A percentile compares a stretch with the other conserved stretches of the same genome.
Evolutionary conservation across 2,329 filamentous ascomycete species (phyloP).

Genomic region (Pleoardoris graminearum): DNA sequence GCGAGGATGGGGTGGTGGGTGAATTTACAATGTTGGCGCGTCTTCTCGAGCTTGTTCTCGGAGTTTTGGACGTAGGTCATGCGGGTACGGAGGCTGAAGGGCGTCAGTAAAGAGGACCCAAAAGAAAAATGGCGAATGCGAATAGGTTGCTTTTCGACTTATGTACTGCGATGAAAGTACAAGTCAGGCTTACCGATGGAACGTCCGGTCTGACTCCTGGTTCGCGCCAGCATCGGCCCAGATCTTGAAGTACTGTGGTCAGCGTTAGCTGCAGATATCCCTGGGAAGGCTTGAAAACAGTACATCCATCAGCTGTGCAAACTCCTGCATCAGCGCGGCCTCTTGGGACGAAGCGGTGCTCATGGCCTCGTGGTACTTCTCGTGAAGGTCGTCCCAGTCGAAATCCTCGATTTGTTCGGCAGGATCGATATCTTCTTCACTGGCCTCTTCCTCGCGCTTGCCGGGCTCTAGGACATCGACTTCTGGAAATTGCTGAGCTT

Average conservation of each 20-base stretch:
- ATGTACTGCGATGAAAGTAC: no score
- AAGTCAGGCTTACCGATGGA: conserved; percentile 75
- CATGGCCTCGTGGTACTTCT: conserved; percentile 69
- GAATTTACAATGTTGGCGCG: conserved; percentile 76
- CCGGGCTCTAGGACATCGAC: conserved; percentile 2
- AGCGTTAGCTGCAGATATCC: conserved; percentile 11
- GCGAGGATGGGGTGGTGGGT: not conserved
- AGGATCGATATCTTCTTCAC: conserved; percentile 29
- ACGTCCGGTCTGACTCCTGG: conserved; percentile 75
- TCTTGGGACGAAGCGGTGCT: conserved; percentile 66
- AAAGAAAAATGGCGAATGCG: not conserved
- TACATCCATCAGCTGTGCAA: conserved; percentile 54
- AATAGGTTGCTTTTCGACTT: no score
- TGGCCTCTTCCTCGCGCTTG: conserved; percentile 14
- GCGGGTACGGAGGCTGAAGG: conserved; percentile 73
- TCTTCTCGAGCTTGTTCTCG: conserved; percentile 71
- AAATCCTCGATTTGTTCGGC: conserved; percentile 56
- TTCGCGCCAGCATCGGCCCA: conserved; percentile 75
- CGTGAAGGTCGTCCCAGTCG: conserved; percentile 78
- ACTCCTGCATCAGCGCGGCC: conserved; percentile 67
- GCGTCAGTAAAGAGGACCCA: not conserved
- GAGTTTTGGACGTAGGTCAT: conserved; percentile 74
- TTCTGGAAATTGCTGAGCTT: conserved; percentile 9
- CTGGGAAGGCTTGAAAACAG: not conserved
- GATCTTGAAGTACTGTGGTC: conserved; percentile 72